These are phyloP conservation scores for Fraxinus angustifolia DNA, from an alignment of 305 asterid species.

Conservation along the genomic window DNA sequence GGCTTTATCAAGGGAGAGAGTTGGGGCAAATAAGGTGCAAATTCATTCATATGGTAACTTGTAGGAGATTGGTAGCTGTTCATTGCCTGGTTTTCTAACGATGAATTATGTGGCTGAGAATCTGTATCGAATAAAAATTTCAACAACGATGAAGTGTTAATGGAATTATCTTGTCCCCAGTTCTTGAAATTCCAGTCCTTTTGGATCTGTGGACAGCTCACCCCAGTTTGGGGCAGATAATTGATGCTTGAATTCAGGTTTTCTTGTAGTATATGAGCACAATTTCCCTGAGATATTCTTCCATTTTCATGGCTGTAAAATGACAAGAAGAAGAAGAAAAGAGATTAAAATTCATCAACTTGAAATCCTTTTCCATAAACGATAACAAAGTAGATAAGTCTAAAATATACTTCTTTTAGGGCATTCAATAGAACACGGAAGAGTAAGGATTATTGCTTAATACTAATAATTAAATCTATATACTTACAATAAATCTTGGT, in stretches of 20 bases:
- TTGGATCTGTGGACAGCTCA: conserved; percentile 20
- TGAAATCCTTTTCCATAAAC: conserved; percentile 1
- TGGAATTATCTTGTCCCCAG: conserved; percentile 22
- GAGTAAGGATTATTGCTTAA: background rate
- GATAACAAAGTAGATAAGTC: background rate
- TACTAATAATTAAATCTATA: background rate
- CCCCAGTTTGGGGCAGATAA: conserved; percentile 27
- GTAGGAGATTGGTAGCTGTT: conserved; percentile 20
- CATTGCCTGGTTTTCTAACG: conserved; percentile 9
- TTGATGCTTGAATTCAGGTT: conserved; percentile 28
- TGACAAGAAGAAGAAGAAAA: conserved; percentile 31
- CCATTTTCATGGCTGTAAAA: conserved; percentile 32
- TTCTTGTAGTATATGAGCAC: conserved; percentile 23
- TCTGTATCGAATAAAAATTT: conserved; percentile 10
- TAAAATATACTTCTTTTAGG: background rate
- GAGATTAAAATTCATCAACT: conserved; percentile 18
- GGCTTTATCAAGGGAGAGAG: conserved; percentile 24
- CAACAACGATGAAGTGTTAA: background rate
- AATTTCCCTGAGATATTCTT: conserved; percentile 15
- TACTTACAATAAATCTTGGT: conserved; percentile 34
- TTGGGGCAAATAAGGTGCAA: conserved; percentile 23
- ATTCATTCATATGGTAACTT: conserved; percentile 18
- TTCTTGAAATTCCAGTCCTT: conserved; percentile 20
- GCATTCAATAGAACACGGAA: background rate
- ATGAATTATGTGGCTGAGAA: background rate